Conservation (phyloP, 169 alveolate genomes). For the Cryptosporidium felis region DNA sequence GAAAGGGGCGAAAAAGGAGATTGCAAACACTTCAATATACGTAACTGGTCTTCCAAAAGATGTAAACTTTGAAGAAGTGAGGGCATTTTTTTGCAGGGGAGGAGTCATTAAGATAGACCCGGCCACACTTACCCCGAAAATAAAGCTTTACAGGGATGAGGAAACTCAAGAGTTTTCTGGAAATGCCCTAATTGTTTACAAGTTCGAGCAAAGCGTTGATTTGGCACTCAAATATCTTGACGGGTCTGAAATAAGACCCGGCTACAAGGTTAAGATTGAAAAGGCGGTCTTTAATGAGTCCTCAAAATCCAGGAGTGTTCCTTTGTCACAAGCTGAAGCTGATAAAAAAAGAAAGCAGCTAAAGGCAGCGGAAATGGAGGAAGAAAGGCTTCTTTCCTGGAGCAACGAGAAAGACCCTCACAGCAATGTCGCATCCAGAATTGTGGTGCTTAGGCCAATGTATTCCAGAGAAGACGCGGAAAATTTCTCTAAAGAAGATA, state of each 20-base stretch:
- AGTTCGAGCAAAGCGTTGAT: slow-evolving; percentile 80
- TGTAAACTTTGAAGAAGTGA: slow-evolving; percentile 78
- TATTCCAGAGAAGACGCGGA: slow-evolving; percentile 71
- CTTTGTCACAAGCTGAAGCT: neutral
- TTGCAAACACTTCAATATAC: slow-evolving; percentile 79
- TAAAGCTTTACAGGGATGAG: slow-evolving; percentile 79
- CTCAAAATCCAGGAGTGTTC: neutral
- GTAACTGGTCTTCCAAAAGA: slow-evolving; percentile 83
- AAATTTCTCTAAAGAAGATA: slow-evolving; percentile 31
- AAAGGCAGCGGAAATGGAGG: slow-evolving; percentile 68
- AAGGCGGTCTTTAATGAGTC: slow-evolving; percentile 70
- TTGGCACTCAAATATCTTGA: slow-evolving; percentile 82
- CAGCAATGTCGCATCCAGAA: slow-evolving; percentile 5
- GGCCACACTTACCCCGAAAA: slow-evolving; percentile 75
- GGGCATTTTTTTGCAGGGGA: slow-evolving; percentile 79
- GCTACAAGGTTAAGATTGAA: slow-evolving; percentile 76
- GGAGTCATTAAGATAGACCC: slow-evolving; percentile 85
- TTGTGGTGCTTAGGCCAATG: slow-evolving; percentile 63
- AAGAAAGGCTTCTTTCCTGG: slow-evolving; percentile 61
- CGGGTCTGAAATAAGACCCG: slow-evolving; percentile 80
- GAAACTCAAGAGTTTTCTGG: slow-evolving; percentile 79
- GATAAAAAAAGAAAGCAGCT: slow-evolving; percentile 28
- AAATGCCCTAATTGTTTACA: slow-evolving; percentile 83
- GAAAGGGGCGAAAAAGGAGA: neutral
- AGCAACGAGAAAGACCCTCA: slow-evolving; percentile 40